Conservation (phyloP, 305 asterid genomes). For the Vinca major region DNA sequence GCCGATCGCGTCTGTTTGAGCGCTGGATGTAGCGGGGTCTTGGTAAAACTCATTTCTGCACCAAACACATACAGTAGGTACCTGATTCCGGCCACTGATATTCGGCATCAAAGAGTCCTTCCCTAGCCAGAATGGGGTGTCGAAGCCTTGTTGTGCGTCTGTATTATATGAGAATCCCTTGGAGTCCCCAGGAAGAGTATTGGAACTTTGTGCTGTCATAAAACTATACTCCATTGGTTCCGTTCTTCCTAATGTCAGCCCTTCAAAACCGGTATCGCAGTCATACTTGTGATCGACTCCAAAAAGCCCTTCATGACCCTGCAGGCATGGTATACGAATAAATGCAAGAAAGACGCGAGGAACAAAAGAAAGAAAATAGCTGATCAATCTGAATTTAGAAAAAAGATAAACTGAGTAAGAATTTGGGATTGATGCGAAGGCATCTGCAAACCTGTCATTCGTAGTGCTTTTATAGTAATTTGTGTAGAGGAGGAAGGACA, state of each 20-base stretch:
- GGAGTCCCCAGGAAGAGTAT: conserved; percentile 39
- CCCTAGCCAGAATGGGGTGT: conserved; percentile 54
- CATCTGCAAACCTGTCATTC: neutral
- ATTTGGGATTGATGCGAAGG: neutral
- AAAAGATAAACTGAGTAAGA: neutral
- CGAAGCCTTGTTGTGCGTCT: conserved; percentile 38
- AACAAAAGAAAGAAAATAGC: neutral
- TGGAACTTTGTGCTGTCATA: conserved; percentile 46
- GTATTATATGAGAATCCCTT: conserved; percentile 34
- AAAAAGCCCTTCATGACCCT: conserved; percentile 41
- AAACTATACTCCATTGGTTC: conserved; percentile 68
- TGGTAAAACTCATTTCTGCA: conserved; percentile 52
- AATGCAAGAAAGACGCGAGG: neutral
- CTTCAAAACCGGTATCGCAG: conserved; percentile 22
- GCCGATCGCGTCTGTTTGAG: conserved; percentile 52
- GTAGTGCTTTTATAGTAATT: neutral
- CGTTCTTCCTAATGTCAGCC: conserved; percentile 35
- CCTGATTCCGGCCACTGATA: conserved; percentile 27
- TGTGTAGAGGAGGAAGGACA: too few species aligned
- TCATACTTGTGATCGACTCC: conserved; percentile 33
- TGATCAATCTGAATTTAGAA: neutral
- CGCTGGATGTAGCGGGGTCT: conserved; percentile 33
- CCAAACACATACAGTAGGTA: conserved; percentile 50
- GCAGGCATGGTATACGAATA: conserved; percentile 18
- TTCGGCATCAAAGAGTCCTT: conserved; percentile 48